Percentiles rank a stretch among this genome's conserved stretches.
These are phyloP conservation scores for Pseudotsuga menziesii DNA, from an alignment of 75 land plant genomes.

Conservation along the genomic window DNA sequence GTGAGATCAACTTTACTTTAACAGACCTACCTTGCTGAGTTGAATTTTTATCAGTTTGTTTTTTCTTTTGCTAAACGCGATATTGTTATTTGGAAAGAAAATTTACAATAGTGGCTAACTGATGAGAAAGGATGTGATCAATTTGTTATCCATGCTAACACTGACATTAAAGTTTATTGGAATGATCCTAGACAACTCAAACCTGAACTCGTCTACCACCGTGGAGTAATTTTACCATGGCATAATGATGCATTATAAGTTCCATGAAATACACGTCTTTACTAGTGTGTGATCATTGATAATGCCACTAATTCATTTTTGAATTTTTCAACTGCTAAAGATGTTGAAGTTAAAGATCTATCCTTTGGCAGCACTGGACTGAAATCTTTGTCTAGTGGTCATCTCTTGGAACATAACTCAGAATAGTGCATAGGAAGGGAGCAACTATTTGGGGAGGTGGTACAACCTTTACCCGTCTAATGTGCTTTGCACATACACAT, in stretches of 20 bases:
- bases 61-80: background rate
- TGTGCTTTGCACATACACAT: slow-evolving; percentile 86
- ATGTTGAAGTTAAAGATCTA: background rate
- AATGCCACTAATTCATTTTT: too few species aligned
- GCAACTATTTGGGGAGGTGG: slow-evolving; percentile 96
- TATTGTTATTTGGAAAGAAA: slow-evolving; percentile 47
- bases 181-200: slow-evolving; percentile 75
- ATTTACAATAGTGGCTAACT: slow-evolving; percentile 77
- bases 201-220: slow-evolving; percentile 76
- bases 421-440: slow-evolving; percentile 90
- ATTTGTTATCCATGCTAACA: slow-evolving; percentile 76
- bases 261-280: too few species aligned
- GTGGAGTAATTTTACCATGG: slow-evolving; percentile 47
- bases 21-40: too few species aligned
- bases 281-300: too few species aligned
- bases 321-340: too few species aligned
- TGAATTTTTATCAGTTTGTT: background rate
- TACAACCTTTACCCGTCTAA: slow-evolving; percentile 60
- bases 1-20: background rate
- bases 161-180: slow-evolving; percentile 87
- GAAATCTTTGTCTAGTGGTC: slow-evolving; percentile 96
- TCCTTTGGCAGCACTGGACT: slow-evolving; percentile 74
- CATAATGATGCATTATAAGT: background rate
- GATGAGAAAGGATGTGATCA: slow-evolving; percentile 92
- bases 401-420: slow-evolving; percentile 85